Percentiles rank a stretch among this genome's conserved stretches.
Evolutionary conservation across 176 grass and related monocot genomes (phyloP).

Genomic region (Hordeum marinum): DNA sequence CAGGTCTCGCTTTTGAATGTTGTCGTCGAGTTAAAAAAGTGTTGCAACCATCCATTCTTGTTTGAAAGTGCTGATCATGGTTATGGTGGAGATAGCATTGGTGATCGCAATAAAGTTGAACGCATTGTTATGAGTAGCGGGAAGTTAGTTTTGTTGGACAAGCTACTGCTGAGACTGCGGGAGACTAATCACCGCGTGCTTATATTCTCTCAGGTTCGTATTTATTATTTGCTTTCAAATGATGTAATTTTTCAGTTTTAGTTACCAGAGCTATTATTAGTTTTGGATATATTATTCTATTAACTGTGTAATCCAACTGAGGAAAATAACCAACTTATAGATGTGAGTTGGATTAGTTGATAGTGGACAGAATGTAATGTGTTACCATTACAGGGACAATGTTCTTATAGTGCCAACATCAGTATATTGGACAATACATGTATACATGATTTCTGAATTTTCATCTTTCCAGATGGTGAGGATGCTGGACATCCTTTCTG

Average conservation of each 20-base stretch:
- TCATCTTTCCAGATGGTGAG: conserved; percentile 84
- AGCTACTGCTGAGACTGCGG: conserved; percentile 71
- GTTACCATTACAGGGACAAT: background rate
- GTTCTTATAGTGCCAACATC: background rate
- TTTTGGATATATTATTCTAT: background rate
- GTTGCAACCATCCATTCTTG: conserved; percentile 99
- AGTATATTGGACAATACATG: background rate
- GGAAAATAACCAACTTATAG: background rate
- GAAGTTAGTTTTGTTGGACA: conserved; percentile 95
- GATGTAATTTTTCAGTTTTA: background rate
- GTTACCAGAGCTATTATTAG: background rate
- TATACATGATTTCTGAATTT: background rate
- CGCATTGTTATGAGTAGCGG: conserved; percentile 97
- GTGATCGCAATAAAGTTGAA: conserved; percentile 91
- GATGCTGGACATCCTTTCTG: conserved; percentile 98
- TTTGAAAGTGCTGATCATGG: conserved; percentile 99
- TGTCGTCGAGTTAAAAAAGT: conserved; percentile 99
- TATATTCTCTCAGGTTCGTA: conserved; percentile 92
- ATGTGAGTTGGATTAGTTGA: background rate
- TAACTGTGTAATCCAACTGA: background rate
- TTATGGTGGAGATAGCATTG: conserved; percentile 91
- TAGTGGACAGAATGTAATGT: background rate
- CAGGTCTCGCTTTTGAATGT: conserved; percentile 98
- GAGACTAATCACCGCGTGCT: conserved; percentile 98
- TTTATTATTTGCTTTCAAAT: conserved; percentile 10